phyloP scores from a whole-genome alignment of 148 eudicot species.

The Cornus florida region DNA sequence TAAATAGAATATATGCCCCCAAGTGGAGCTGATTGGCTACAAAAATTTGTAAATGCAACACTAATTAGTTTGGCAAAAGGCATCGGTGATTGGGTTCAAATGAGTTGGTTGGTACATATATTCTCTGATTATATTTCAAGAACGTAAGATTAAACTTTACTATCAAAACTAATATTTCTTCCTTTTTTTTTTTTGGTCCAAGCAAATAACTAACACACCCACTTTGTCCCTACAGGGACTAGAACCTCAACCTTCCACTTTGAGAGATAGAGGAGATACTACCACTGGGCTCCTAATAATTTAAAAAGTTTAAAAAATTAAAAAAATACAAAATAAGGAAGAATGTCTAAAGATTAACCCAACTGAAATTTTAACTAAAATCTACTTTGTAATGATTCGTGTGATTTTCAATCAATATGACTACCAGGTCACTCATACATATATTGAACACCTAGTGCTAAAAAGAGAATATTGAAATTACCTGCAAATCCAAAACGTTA shows the following conservation, averaged over 20 bases:
- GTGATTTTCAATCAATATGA: not conserved
- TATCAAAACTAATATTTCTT: not conserved
- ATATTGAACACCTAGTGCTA: not conserved
- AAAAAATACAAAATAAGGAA: too few species aligned
- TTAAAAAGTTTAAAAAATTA: too few species aligned
- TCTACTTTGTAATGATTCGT: not conserved
- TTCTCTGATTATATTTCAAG: too few species aligned
- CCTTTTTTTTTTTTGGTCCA: too few species aligned
- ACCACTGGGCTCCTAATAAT: too few species aligned
- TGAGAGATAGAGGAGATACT: too few species aligned
- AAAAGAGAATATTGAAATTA: slow-evolving; percentile 14
- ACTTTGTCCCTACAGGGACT: too few species aligned
- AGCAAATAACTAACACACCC: too few species aligned
- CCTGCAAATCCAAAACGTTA: slow-evolving; percentile 58
- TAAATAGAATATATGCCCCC: not conserved
- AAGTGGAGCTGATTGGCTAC: not conserved
- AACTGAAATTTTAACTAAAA: not conserved
- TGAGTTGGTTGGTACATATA: not conserved
- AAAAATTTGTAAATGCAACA: not conserved
- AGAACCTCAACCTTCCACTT: too few species aligned
- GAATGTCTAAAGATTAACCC: not conserved
- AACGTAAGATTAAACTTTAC: too few species aligned
- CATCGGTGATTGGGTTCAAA: not conserved
- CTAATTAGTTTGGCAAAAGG: not conserved
- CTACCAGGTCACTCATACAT: not conserved